Evolutionary conservation across 2,329 filamentous ascomycete species (phyloP).

Genomic region (Fusarium oligoseptatum): DNA sequence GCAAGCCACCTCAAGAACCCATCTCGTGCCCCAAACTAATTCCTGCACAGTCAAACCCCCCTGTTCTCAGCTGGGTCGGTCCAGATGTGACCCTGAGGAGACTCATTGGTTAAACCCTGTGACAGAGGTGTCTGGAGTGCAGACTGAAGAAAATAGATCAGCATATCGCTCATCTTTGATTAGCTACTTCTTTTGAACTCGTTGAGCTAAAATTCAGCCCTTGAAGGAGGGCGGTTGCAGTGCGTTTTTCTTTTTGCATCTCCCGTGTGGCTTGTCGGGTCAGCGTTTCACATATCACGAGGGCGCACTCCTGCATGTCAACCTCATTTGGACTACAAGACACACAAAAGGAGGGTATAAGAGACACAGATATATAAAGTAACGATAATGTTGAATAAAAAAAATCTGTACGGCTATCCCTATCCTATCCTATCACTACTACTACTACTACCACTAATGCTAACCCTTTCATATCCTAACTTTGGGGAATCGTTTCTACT

Average conservation of each 20-base stretch:
- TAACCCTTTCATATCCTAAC: slow-evolving; percentile 38
- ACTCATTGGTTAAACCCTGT: not conserved
- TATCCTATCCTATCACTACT: slow-evolving; percentile 1
- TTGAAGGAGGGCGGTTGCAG: not conserved
- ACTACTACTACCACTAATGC: slow-evolving; percentile 26
- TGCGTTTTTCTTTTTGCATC: not conserved
- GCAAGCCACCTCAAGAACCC: not conserved
- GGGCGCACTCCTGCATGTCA: slow-evolving; percentile 4
- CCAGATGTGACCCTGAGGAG: not conserved
- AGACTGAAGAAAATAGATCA: not conserved
- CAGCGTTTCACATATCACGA: slow-evolving; percentile 15
- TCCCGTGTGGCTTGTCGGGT: slow-evolving; percentile 11
- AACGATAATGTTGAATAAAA: not conserved
- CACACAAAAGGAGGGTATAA: not conserved
- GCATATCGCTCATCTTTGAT: not conserved
- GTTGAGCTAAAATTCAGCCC: slow-evolving; percentile 6
- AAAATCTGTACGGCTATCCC: not conserved
- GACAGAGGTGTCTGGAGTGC: not conserved
- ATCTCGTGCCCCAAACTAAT: not conserved
- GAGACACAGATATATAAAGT: not conserved
- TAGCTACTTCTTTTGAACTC: not conserved
- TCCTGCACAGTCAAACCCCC: not conserved
- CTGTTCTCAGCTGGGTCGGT: slow-evolving; percentile 1
- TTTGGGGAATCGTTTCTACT: slow-evolving; percentile 41
- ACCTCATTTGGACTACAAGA: slow-evolving; percentile 2